phyloP scores from a whole-genome alignment of 2,329 filamentous ascomycete genomes.

The Didymella segeticola region DNA sequence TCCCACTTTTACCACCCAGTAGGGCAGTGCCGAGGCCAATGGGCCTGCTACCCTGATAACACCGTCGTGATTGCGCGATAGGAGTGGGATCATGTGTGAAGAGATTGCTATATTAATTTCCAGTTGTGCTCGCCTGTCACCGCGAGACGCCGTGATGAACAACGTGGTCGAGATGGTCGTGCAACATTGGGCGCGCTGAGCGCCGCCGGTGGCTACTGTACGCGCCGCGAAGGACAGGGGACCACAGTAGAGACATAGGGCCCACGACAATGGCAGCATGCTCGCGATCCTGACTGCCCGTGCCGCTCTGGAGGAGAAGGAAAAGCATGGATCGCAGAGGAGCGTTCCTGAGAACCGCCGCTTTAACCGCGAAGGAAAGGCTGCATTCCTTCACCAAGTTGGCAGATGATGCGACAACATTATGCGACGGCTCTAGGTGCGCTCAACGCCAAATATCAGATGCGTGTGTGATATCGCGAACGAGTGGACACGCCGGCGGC shows the following conservation, averaged over 20 bases:
- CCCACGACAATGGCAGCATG: conserved; percentile 6
- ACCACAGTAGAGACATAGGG: too few relatives aligned
- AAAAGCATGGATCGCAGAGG: conserved; percentile 14
- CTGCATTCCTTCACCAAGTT: background rate
- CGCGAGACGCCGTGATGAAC: background rate
- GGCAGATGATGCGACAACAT: background rate
- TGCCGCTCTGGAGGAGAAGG: conserved; percentile 18
- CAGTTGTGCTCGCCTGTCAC: conserved; percentile 5
- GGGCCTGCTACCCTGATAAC: conserved; percentile 11
- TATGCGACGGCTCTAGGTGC: background rate
- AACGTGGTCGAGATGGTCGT: background rate
- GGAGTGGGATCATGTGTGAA: conserved; percentile 17
- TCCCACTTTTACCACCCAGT: conserved; percentile 2
- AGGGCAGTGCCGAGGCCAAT: conserved; percentile 14
- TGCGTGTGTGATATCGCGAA: conserved; percentile 5
- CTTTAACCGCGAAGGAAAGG: conserved; percentile 7
- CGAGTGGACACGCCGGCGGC: conserved; percentile 10
- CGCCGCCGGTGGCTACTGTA: conserved; percentile 7
- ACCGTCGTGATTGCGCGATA: conserved; percentile 16
- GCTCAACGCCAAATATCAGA: conserved; percentile 1
- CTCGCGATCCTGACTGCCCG: conserved; percentile 11
- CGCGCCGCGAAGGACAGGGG: conserved; percentile 10
- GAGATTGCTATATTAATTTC: conserved; percentile 20
- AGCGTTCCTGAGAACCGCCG: conserved; percentile 8
- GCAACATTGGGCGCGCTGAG: background rate